Conservation (phyloP, 1,284 basidiomycete genomes). For the Cystobasidiaceae sp. region DNA sequence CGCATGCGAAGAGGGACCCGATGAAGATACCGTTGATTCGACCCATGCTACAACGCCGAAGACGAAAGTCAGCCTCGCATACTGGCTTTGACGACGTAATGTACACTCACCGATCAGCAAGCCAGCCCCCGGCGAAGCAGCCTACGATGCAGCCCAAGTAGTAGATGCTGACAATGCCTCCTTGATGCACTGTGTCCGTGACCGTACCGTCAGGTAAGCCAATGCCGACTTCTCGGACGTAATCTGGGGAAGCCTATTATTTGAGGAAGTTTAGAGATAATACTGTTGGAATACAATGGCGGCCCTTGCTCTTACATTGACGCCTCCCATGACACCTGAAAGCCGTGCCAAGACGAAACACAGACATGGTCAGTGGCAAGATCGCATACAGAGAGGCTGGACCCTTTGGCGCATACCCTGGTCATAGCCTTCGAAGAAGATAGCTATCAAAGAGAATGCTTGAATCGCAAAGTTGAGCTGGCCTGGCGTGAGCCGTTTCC, state of each 20-base stretch:
- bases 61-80: too few relatives aligned
- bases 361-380: not conserved
- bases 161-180: slow-evolving; percentile 50
- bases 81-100: too few relatives aligned
- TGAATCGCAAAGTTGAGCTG: slow-evolving; percentile 39
- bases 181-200: slow-evolving; percentile 54
- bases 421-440: slow-evolving; percentile 51
- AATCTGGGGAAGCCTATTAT: slow-evolving; percentile 51
- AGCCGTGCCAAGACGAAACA: too few relatives aligned
- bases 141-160: slow-evolving; percentile 52
- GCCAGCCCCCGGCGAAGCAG: slow-evolving; percentile 52
- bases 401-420: slow-evolving; percentile 51
- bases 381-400: not conserved
- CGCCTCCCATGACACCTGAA: slow-evolving; percentile 51
- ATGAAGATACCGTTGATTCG: slow-evolving; percentile 52
- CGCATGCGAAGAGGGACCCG: slow-evolving; percentile 51
- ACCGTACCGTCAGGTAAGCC: slow-evolving; percentile 53
- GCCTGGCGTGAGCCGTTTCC: slow-evolving; percentile 34
- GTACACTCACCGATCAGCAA: slow-evolving; percentile 48
- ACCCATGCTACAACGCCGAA: slow-evolving; percentile 18
- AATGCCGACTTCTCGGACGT: slow-evolving; percentile 49
- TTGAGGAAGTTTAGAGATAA: not conserved
- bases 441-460: slow-evolving; percentile 38
- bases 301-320: too few relatives aligned
- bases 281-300: not conserved